Base-by-base conservation (phyloP, 2,329 filamentous ascomycete species). In the Colletotrichum tanaceti region DNA sequence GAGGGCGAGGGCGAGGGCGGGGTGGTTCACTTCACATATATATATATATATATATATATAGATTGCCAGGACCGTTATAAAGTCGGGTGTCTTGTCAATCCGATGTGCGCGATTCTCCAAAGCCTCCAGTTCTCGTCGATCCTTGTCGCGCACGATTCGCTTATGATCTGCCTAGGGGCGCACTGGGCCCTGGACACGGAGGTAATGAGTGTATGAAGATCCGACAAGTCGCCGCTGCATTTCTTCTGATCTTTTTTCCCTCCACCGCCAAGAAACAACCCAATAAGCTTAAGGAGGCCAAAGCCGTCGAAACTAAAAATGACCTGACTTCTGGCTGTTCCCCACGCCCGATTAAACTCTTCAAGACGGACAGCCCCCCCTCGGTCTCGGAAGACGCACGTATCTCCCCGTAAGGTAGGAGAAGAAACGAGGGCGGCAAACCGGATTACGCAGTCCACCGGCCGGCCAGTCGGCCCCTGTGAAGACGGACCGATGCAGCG, bases 331-430 rank as follows among this genome's bases (percentile, higher is more conserved):
- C 5, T 20, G 35, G 35, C 13, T 13, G 43, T n/a, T 13, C 24
- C 52, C 28, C 28, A 57, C 28, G 54, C 49, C 55, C 49, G 62
- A 52, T 50, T 38, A 44, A 65, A 61, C 55, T 46, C 18, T n/a
- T 35, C 32, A 22, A 24, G 28, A 39, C 49, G 55, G 32, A 20
- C 32, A 2, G 28, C 28, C 28, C 28, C 28, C 13, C 35, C 28
- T 50, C 53, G 38, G 18, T 57, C 55, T 60, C 61, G 61, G 54
- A 32, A 58, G n/a, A n/a, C 32, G 39, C 65, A 59, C 24, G 41
- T 59, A 53, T 55, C n/a, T 22, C 41, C 24, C 58, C 14, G 32
- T 18, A 18, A n/a, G n/a, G n/a, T n/a, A n/a, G 18, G 46, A 20
- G 20, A 43, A 3, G 13, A 20, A 14, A 7, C n/a, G 32, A 11